phyloP scores from a whole-genome alignment of 768 basidiomycete species.

The Boletus insuetus region DNA sequence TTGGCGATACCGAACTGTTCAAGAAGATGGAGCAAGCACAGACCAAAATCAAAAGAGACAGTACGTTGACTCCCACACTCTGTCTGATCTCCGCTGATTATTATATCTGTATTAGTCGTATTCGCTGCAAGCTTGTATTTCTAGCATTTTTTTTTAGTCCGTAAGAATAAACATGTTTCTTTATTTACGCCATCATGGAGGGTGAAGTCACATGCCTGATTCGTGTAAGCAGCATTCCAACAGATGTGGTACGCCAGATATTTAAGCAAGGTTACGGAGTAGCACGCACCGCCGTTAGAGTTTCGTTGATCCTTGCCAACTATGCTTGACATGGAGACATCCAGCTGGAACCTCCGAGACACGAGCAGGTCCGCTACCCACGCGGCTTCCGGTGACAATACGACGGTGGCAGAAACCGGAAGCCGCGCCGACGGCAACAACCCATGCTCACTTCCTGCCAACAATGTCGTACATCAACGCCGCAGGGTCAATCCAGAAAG shows the following conservation, averaged over 20 bases:
- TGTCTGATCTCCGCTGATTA: conserved; percentile 2
- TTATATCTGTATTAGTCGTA: conserved; percentile 50
- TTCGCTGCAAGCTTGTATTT: conserved; percentile 89
- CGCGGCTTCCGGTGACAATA: background rate
- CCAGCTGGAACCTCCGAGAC: too few relatives aligned
- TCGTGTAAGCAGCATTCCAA: conserved; percentile 21
- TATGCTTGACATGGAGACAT: conserved; percentile 13
- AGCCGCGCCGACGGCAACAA: conserved; percentile 5
- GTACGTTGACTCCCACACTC: conserved; percentile 48
- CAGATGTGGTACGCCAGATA: conserved; percentile 4
- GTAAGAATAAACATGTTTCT: background rate
- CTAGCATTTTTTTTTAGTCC: conserved; percentile 33
- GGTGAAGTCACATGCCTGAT: conserved; percentile 9
- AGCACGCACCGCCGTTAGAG: background rate
- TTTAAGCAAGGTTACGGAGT: conserved; percentile 11
- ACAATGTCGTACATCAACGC: conserved; percentile 28
- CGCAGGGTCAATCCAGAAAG: conserved; percentile 65
- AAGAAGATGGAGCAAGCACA: conserved; percentile 98
- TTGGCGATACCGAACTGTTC: conserved; percentile 93
- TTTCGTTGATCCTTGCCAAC: conserved; percentile 1
- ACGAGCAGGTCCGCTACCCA: conserved; percentile 1
- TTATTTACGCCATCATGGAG: background rate
- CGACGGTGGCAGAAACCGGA: conserved; percentile 10
- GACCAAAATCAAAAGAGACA: conserved; percentile 91
- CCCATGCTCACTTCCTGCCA: background rate